These are phyloP conservation scores for Diaporthe nobilis DNA, from an alignment of 2,329 filamentous ascomycete species.

Conservation along the genomic window DNA sequence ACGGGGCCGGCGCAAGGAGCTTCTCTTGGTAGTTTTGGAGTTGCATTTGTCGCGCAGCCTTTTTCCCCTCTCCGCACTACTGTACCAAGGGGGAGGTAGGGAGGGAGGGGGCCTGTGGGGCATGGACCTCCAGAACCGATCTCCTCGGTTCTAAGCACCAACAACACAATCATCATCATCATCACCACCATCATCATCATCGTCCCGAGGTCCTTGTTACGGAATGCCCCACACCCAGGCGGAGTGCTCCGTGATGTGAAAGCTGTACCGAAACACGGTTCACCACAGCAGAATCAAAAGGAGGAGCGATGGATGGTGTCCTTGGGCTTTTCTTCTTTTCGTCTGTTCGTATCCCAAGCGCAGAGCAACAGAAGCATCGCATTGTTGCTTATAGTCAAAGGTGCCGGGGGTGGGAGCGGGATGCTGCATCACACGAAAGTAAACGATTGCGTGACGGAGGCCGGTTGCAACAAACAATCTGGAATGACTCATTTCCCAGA, in stretches of 20 bases:
- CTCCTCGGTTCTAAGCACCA: slow-evolving; percentile 15
- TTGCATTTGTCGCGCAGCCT: slow-evolving; percentile 16
- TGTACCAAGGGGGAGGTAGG: neutral
- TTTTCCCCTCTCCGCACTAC: slow-evolving; percentile 22
- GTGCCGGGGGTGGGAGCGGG: neutral
- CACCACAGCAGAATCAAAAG: neutral
- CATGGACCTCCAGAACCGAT: slow-evolving; percentile 6
- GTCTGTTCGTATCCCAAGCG: slow-evolving; percentile 14
- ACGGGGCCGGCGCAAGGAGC: slow-evolving; percentile 38
- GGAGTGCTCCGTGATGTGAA: slow-evolving; percentile 9
- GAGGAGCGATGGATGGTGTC: neutral
- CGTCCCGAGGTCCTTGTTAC: slow-evolving; percentile 17
- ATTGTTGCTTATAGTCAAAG: slow-evolving; percentile 22
- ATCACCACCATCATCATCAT: neutral
- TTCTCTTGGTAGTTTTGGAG: slow-evolving; percentile 31
- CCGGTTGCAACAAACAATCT: slow-evolving; percentile 31
- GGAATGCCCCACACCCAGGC: slow-evolving; percentile 16
- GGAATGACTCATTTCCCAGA: slow-evolving; percentile 41
- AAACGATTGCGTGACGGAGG: slow-evolving; percentile 35
- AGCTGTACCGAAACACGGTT: slow-evolving; percentile 6
- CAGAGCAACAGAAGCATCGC: slow-evolving; percentile 13
- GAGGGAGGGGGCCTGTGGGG: neutral
- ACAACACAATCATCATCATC: neutral
- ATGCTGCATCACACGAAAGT: slow-evolving; percentile 22
- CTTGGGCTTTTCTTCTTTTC: neutral